Base-by-base conservation (phyloP, 2,329 filamentous ascomycete genomes). In the Sclerotinia glacialis region DNA sequence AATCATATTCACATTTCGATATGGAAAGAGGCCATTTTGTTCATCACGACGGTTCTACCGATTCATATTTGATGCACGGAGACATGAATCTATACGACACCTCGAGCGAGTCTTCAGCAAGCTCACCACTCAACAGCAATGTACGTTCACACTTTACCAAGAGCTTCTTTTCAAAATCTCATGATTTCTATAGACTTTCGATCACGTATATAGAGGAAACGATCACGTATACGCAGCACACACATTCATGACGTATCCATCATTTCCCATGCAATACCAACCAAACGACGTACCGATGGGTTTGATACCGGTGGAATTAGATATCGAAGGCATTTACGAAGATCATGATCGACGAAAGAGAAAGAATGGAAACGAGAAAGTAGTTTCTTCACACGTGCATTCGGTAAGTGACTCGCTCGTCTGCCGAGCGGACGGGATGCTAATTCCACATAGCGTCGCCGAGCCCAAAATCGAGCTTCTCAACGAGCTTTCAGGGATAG, bases 401-500 rank as follows among this genome's bases (percentile, higher is more conserved):
- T 76, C 74, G 55, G 75, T 77, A 72, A 37, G 73, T 69, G 31
- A 44, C 21, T 46, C 5, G 3, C 7, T 23, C 31, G 18, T 26
- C 44, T 47, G 8, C 6, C 21, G 8, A 50, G 55, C 23, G 28
- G 16, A 61, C 7, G 31, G 31, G 28, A 68, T 42, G 67, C 69
- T 65, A 16, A 65, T 23, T 53, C 47, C 37, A 42, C 50, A 14
- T 56, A 86, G 83, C 81, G 84, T 56, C 82, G 85, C 68, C 79
- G 85, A 73, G 85, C 84, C 55, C 85, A 87, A 71, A 87, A 87
- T 71, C 81, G 85, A 64, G 85, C 85, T 49, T 86, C 85, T 2
- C 85, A 87, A 74, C 79, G 85, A 67, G 85, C 85, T 0, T 87
- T 87, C 73, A 80, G 85, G 58, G 85, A 88, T 74, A 81, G 85